Evolutionary conservation across 2,329 filamentous ascomycete species (phyloP).

Genomic region (Dactylellina cionopaga): DNA sequence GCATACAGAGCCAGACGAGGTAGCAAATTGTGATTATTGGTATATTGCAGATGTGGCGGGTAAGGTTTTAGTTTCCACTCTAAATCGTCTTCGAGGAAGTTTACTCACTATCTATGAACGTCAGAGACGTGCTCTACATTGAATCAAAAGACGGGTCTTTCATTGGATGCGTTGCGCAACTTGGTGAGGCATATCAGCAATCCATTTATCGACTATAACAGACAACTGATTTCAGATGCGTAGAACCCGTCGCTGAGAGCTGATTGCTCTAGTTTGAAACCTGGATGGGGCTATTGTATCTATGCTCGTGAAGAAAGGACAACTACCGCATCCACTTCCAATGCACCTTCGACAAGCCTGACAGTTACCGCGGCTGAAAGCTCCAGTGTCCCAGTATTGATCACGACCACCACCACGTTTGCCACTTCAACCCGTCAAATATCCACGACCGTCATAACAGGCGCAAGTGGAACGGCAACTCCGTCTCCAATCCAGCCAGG

Average conservation of each 20-base stretch:
- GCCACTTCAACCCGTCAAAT: too few relatives aligned
- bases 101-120: background rate
- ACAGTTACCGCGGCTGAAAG: background rate
- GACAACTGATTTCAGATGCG: background rate
- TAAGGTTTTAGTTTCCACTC: too few relatives aligned
- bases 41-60: background rate
- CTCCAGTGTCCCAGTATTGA: background rate
- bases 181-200: background rate
- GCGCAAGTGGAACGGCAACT: too few relatives aligned
- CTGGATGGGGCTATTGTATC: conserved; percentile 6
- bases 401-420: background rate
- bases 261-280: background rate
- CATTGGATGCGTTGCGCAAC: background rate
- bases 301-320: background rate
- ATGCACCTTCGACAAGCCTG: background rate
- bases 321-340: background rate
- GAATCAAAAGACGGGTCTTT: background rate
- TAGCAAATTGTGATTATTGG: background rate
- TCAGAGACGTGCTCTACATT: background rate
- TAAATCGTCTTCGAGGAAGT: background rate
- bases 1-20: background rate
- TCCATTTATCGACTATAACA: background rate
- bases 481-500: too few relatives aligned
- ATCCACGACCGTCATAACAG: too few relatives aligned
- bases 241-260: background rate